These are phyloP conservation scores for Pelargonium nanum DNA, from an alignment of 345 rosid genomes.

Conservation along the genomic window DNA sequence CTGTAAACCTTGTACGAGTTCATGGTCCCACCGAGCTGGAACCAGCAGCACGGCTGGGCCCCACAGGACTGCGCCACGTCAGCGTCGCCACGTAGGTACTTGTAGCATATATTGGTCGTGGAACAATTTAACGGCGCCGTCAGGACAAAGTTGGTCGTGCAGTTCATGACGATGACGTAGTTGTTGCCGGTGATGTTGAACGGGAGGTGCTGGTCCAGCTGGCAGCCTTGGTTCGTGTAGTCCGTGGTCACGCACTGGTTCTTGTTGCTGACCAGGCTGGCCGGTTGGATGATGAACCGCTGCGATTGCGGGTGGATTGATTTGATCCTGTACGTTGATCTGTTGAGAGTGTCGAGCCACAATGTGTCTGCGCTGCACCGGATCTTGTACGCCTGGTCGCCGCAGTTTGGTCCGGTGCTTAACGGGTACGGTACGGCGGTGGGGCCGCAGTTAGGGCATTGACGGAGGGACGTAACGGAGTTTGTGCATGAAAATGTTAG, in stretches of 20 bases:
- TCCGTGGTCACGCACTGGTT: conserved; percentile 31
- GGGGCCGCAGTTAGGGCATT: conserved; percentile 19
- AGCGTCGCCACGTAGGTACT: conserved; percentile 29
- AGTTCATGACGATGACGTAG: conserved; percentile 41
- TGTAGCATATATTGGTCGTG: conserved; percentile 32
- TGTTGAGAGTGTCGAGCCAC: conserved; percentile 12
- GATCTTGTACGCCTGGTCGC: conserved; percentile 20
- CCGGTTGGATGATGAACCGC: conserved; percentile 27
- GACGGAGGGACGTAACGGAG: neutral
- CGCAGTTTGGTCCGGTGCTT: conserved; percentile 19
- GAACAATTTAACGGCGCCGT: conserved; percentile 28
- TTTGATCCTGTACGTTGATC: conserved; percentile 31
- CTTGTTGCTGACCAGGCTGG: conserved; percentile 12
- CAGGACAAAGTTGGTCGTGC: conserved; percentile 24
- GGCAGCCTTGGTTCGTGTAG: conserved; percentile 24
- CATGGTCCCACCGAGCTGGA: conserved; percentile 25
- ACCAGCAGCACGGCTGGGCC: conserved; percentile 36
- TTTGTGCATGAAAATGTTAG: too few relatives aligned
- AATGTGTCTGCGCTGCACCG: conserved; percentile 14
- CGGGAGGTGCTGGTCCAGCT: conserved; percentile 31
- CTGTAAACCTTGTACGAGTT: conserved; percentile 22
- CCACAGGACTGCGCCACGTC: conserved; percentile 18
- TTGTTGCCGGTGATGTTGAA: conserved; percentile 41
- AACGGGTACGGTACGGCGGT: conserved; percentile 23
- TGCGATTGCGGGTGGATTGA: conserved; percentile 35